These are phyloP conservation scores for Elongisporangium undulatum DNA, from an alignment of 352 stramenopile genomes.

Conservation along the genomic window DNA sequence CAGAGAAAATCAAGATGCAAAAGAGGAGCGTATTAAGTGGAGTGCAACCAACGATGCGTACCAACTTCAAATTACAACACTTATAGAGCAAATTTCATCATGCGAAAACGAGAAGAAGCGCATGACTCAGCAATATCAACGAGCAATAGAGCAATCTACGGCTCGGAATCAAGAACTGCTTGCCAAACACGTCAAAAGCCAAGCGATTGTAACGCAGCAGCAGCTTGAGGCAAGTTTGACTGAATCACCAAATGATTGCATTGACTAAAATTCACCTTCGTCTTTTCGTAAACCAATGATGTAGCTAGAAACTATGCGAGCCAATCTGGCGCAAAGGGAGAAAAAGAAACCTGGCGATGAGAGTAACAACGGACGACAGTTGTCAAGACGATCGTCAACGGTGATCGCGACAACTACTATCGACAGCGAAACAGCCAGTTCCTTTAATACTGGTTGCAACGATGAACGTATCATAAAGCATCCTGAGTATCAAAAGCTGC, in stretches of 20 bases:
- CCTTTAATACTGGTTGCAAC: not conserved
- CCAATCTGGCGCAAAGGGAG: not conserved
- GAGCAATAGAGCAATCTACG: constrained; percentile 15
- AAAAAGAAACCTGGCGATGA: not conserved
- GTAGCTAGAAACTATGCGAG: not conserved
- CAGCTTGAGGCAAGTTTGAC: constrained; percentile 8
- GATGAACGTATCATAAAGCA: not conserved
- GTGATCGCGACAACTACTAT: not conserved
- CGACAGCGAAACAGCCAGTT: not conserved
- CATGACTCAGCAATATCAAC: constrained; percentile 26
- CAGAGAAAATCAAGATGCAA: constrained; percentile 27
- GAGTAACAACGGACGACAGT: not conserved
- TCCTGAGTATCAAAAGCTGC: constrained; percentile 47
- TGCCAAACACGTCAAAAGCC: not conserved
- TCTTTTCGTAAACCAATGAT: too few relatives aligned
- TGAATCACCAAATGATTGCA: not conserved
- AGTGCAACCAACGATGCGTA: constrained; percentile 16
- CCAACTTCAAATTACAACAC: constrained; percentile 19
- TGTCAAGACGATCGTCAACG: not conserved
- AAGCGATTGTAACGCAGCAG: constrained; percentile 13
- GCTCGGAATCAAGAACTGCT: constrained; percentile 1
- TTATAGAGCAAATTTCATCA: constrained; percentile 24
- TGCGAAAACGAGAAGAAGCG: constrained; percentile 23
- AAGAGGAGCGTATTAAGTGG: constrained; percentile 23
- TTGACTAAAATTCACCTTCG: too few relatives aligned